Percentiles rank a stretch among this genome's conserved stretches.
Evolutionary conservation across 352 stramenopile species (phyloP).

Genomic region (Aphanomyces invadans): DNA sequence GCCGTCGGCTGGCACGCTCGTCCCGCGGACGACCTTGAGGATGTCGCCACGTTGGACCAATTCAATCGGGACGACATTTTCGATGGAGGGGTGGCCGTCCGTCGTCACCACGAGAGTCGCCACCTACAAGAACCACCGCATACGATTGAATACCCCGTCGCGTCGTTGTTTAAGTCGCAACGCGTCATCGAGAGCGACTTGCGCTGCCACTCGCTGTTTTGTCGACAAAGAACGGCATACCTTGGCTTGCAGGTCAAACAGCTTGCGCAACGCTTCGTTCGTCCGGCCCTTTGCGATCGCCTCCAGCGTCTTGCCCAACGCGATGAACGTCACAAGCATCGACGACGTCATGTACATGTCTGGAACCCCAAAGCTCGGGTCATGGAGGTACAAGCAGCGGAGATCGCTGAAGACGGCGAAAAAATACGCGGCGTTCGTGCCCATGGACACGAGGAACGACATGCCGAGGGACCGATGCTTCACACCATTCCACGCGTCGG

Average conservation of each 20-base stretch:
- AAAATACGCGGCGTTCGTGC: constrained; percentile 93
- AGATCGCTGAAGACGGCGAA: constrained; percentile 90
- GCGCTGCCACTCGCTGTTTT: too few relatives aligned
- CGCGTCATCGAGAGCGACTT: too few relatives aligned
- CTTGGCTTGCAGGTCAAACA: constrained; percentile 95
- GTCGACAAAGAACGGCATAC: background rate
- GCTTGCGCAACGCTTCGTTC: constrained; percentile 89
- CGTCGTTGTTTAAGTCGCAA: too few relatives aligned
- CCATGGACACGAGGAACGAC: constrained; percentile 96
- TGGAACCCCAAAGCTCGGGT: constrained; percentile 55
- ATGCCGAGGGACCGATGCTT: constrained; percentile 90
- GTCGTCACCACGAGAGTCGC: constrained; percentile 88
- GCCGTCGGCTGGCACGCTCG: constrained; percentile 89
- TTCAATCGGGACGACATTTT: constrained; percentile 75
- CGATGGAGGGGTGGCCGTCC: constrained; percentile 45
- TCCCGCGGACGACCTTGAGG: constrained; percentile 89
- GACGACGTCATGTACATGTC: constrained; percentile 98
- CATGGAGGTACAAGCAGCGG: constrained; percentile 50
- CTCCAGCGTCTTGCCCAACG: constrained; percentile 97
- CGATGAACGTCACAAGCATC: constrained; percentile 97
- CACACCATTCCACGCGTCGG: constrained; percentile 88
- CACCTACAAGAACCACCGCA: too few relatives aligned
- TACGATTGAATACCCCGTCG: too few relatives aligned
- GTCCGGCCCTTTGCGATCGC: constrained; percentile 90
- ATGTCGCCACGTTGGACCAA: constrained; percentile 89